phyloP scores from a whole-genome alignment of 2,329 filamentous ascomycete genomes.

The Trichoderma lentiforme region DNA sequence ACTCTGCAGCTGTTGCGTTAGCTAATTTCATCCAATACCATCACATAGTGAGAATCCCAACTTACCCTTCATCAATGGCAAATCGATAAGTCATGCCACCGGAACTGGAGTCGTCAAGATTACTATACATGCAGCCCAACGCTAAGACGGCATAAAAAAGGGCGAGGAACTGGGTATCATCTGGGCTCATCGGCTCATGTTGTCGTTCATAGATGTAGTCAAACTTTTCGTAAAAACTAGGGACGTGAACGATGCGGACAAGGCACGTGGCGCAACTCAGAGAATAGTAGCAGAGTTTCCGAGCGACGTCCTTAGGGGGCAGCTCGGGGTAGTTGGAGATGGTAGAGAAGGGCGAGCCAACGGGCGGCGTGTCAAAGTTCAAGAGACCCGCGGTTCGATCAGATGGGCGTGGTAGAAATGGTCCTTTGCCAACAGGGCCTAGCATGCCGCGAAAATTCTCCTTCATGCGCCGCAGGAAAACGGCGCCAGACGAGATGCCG shows the following conservation, averaged over 20 bases:
- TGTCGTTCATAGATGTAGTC: constrained; percentile 73
- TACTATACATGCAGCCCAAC: constrained; percentile 68
- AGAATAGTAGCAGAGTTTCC: constrained; percentile 52
- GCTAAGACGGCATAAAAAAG: constrained; percentile 68
- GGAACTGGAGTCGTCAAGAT: constrained; percentile 52
- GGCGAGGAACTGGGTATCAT: constrained; percentile 67
- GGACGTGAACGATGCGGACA: constrained; percentile 72
- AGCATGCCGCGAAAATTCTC: constrained; percentile 81
- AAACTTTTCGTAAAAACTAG: constrained; percentile 73
- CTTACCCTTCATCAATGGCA: constrained; percentile 56
- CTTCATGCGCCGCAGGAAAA: constrained; percentile 82
- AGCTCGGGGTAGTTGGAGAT: constrained; percentile 60
- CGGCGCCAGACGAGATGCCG: constrained; percentile 85
- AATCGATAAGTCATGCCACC: constrained; percentile 46
- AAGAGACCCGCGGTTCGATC: constrained; percentile 52
- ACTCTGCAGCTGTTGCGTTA: constrained; percentile 45
- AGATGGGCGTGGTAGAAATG: constrained; percentile 51
- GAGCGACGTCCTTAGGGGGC: constrained; percentile 59
- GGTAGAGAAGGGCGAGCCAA: constrained; percentile 59
- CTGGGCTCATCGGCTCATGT: constrained; percentile 57
- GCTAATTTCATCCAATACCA: not conserved
- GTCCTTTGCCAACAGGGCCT: constrained; percentile 58
- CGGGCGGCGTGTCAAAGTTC: constrained; percentile 70
- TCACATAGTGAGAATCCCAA: not conserved
- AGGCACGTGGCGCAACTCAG: constrained; percentile 57